Base-by-base conservation (phyloP, 208 protist species). In the Leptomonas pyrrhocoris region DNA sequence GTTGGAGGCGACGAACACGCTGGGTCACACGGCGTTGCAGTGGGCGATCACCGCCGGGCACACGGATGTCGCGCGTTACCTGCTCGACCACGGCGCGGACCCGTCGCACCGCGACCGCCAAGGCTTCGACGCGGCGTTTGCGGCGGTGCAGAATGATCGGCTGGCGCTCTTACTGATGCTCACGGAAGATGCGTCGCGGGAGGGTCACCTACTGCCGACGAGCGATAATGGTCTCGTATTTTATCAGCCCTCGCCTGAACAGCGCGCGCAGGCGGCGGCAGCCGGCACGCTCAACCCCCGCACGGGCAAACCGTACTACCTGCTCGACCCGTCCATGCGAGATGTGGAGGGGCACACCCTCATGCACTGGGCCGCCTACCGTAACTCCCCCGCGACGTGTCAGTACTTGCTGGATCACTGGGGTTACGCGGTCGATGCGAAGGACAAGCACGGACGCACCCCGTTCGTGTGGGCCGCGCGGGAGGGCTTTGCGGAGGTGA, bases 341-440 rank as follows among this genome's bases (percentile, higher is more conserved):
- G 87, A 93, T 74, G 55, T 80, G 12, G 72, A 84, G 31, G 86
- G 82, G 12, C 90, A 93, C 78, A 72, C 80, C 13, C 66, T 95
- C n/a, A 45, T 93, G 70, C 87, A 93, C 68, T 95, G 87, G 85
- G 85, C 87, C 7, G 85, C 86, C 13, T 95, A 90, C 68, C 80
- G 59, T 21, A 90, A 92, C 75, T 84, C 72, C 15, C 56, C 76
- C 28, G 61, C 80, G 36, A 81, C 70, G 46, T 87, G 81, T 60
- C 77, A 89, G 62, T 95, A 91, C 73, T 75, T 95, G 40, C n/a
- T 91, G 38, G 83, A 92, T 49, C 74, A 83, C 46, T 94, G 84
- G 79, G 57, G 62, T 18, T 80, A 76, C 48, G 83, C 80, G 27
- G 76, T 86, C 31, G 60, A 92, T 55, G 62, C 60, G 19, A 27